Evolutionary conservation across 2,329 filamentous ascomycete species (phyloP).

Genomic region (Xylaria sp.): DNA sequence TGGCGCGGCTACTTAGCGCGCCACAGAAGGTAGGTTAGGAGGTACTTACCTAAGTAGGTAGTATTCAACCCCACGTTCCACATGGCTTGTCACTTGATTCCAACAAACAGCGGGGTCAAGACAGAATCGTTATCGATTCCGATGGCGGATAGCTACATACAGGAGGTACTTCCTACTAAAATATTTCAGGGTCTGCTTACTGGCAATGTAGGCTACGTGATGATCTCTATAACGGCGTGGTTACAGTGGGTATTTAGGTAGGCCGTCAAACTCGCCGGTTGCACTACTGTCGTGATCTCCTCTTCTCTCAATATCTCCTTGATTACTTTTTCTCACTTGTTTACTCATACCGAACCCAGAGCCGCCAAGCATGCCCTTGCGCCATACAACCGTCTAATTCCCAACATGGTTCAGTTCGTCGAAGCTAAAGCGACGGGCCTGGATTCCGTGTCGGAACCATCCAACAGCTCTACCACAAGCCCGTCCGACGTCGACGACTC

Average conservation of each 20-base stretch:
- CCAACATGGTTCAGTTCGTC: constrained; percentile 49
- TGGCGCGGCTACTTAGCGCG: neutral
- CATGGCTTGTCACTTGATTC: constrained; percentile 23
- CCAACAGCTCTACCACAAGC: constrained; percentile 39
- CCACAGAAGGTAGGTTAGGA: neutral
- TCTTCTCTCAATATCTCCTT: neutral
- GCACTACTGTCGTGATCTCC: neutral
- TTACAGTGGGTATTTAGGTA: constrained; percentile 21
- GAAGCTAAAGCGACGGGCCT: constrained; percentile 33
- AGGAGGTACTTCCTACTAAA: neutral
- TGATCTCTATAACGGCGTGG: constrained; percentile 12
- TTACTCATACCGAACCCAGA: neutral
- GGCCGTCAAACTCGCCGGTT: constrained; percentile 6
- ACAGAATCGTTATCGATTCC: constrained; percentile 21
- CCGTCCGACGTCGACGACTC: constrained; percentile 50
- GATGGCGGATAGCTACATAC: constrained; percentile 24
- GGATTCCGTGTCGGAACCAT: constrained; percentile 37
- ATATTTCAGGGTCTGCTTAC: constrained; percentile 25
- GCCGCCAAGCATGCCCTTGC: constrained; percentile 18
- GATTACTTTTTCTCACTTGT: neutral
- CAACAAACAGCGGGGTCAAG: constrained; percentile 13
- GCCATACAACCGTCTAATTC: constrained; percentile 2
- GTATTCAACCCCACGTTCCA: constrained; percentile 1
- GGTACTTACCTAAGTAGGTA: neutral
- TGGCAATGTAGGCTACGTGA: neutral